Base-by-base conservation (phyloP, 2,329 filamentous ascomycete species). In the Verticillium albo-atrum region DNA sequence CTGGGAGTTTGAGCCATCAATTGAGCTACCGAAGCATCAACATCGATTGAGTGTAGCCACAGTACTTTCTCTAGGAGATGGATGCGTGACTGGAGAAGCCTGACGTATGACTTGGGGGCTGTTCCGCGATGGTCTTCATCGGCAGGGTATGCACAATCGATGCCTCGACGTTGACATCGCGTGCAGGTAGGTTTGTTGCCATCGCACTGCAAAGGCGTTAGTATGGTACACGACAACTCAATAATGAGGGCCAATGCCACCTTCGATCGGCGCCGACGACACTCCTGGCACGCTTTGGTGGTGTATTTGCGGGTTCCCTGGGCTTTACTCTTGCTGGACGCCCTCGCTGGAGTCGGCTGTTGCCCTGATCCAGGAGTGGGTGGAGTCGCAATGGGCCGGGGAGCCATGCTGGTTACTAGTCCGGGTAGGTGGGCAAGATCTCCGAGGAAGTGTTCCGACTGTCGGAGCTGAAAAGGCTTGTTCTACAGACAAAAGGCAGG, bases 211-310 rank as follows among this genome's bases (percentile, higher is more conserved):
- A 20, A 12, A 37, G 14, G 15, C 12, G 23, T 53, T 26, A 30
- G 25, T 51, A n/a, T n/a, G n/a, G 10, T 25, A 26, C 20, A 25
- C 12, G n/a, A 26, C 10, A 6, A 47, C 6, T 5, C 6, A n/a
- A n/a, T n/a, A n/a, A n/a, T n/a, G 14, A n/a, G 51, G 5, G 12
- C 17, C 27, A 30, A 32, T 54, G 15, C 42, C 10, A 74, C 73
- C 68, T 75, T 75, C 23, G 70, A 68, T 56, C 72, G 66, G 25
- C 73, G 70, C n/a, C 71, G 69, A 6, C 73, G 71, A 58, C 73
- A 76, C 61, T 70, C 68, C 55, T 75, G 69, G 52, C 73, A 75
- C 3, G 74, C 73, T 42, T 68, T 69, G 6, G 61, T 56, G 12
- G 62, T 66, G 55, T 67, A 67, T 37, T 65, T 67, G 25, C 42